A percentile compares a stretch with the other conserved stretches of the same genome.
Evolutionary conservation across 768 basidiomycete genomes (phyloP).

Genomic region (Lentinula lateritia): DNA sequence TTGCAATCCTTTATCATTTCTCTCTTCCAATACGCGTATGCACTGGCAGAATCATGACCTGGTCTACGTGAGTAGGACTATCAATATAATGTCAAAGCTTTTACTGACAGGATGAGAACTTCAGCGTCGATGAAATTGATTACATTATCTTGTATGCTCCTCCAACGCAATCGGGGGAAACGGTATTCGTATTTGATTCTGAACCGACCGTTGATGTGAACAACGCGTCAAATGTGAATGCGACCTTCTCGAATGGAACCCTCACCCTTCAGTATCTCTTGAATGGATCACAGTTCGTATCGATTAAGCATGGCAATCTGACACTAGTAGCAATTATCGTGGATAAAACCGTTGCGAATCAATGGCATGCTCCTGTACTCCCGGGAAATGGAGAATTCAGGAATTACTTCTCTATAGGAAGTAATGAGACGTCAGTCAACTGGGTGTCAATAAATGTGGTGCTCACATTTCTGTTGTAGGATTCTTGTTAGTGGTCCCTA

Average conservation of each 20-base stretch:
- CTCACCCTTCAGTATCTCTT: conserved; percentile 34
- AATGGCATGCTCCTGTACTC: conserved; percentile 46
- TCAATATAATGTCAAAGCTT: background rate
- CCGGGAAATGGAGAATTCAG: conserved; percentile 28
- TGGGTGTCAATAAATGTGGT: background rate
- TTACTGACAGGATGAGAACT: background rate
- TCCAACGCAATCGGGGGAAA: conserved; percentile 37
- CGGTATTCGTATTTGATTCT: conserved; percentile 29
- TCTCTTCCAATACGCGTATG: background rate
- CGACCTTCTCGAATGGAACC: conserved; percentile 28
- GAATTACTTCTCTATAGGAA: conserved; percentile 39
- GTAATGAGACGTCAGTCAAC: conserved; percentile 33
- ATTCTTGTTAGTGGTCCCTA: conserved; percentile 50
- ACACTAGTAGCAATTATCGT: conserved; percentile 28
- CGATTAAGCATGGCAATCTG: conserved; percentile 22
- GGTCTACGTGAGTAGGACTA: conserved; percentile 37
- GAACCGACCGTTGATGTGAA: conserved; percentile 24
- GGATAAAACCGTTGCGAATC: conserved; percentile 43
- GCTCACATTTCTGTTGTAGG: conserved; percentile 13
- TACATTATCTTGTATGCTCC: conserved; percentile 40
- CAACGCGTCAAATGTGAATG: conserved; percentile 22
- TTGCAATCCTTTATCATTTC: background rate
- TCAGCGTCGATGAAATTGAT: conserved; percentile 34
- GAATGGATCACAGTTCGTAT: conserved; percentile 27
- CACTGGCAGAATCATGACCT: conserved; percentile 40